phyloP scores from a whole-genome alignment of 345 rosid species.

The Melaleuca alternifolia region DNA sequence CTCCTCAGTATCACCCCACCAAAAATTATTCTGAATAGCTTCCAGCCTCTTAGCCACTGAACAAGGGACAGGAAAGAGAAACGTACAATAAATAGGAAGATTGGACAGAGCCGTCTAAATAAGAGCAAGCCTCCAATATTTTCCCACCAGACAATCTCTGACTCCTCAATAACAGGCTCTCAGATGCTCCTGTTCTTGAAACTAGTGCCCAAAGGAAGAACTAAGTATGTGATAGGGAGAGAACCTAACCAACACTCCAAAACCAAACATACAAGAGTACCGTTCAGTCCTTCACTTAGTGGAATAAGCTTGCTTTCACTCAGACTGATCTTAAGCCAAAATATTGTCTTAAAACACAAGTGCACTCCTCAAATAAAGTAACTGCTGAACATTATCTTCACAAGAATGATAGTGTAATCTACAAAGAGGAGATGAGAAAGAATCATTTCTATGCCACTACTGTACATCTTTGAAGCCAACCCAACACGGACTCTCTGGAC shows the following conservation, averaged over 20 bases:
- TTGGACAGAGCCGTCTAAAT: background rate
- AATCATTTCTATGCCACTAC: background rate
- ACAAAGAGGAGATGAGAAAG: background rate
- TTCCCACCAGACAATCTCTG: background rate
- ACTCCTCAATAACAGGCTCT: background rate
- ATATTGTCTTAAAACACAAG: background rate
- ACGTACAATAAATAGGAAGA: background rate
- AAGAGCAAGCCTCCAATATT: background rate
- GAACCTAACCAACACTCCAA: background rate
- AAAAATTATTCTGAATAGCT: background rate
- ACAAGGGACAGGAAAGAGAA: background rate
- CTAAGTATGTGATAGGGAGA: background rate
- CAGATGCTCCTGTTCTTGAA: background rate
- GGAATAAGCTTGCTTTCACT: background rate
- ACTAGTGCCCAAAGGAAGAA: background rate
- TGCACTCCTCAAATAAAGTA: background rate
- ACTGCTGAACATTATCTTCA: background rate
- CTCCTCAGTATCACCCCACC: background rate
- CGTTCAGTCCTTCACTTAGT: background rate
- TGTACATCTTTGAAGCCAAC: background rate
- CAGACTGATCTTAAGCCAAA: background rate
- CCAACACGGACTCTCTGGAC: background rate
- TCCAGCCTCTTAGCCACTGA: background rate
- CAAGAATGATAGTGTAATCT: background rate
- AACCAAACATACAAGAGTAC: background rate